These are phyloP conservation scores for Labyrinthula sp. DNA, from an alignment of 352 stramenopile species.

Conservation along the genomic window DNA sequence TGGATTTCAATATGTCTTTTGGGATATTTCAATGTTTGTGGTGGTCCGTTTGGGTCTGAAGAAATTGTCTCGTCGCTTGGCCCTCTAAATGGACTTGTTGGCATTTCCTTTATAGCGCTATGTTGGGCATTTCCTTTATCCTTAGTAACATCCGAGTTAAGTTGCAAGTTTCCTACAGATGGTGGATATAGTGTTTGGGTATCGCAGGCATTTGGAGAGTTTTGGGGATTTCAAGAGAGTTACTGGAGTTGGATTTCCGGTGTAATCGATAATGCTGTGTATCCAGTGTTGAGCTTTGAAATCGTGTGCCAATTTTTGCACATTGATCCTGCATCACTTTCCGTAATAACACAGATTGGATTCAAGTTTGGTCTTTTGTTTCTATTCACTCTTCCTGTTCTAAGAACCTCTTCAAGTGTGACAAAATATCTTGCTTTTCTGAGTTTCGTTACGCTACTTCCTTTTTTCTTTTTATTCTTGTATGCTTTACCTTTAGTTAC, in stretches of 20 bases:
- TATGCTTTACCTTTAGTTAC: no score
- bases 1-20: constrained; percentile 39
- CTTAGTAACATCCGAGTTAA: constrained; percentile 71
- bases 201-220: constrained; percentile 58
- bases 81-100: constrained; percentile 56
- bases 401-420: no score
- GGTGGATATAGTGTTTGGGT: constrained; percentile 66
- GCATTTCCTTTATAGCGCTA: constrained; percentile 59
- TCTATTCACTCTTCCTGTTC: no score
- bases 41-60: constrained; percentile 77
- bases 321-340: no score
- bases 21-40: constrained; percentile 66
- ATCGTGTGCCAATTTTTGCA: constrained; percentile 40
- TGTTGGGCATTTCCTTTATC: constrained; percentile 65
- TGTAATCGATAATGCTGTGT: constrained; percentile 59
- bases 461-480: no score
- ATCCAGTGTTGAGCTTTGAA: constrained; percentile 53
- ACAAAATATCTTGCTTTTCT: no score
- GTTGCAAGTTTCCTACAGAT: constrained; percentile 55
- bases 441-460: no score
- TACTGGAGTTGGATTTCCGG: constrained; percentile 54
- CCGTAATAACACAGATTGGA: no score
- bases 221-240: constrained; percentile 57
- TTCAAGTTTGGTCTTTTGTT: no score
- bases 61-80: constrained; percentile 60